Base-by-base conservation (phyloP, 768 basidiomycete species). In the Daedalea quercina region DNA sequence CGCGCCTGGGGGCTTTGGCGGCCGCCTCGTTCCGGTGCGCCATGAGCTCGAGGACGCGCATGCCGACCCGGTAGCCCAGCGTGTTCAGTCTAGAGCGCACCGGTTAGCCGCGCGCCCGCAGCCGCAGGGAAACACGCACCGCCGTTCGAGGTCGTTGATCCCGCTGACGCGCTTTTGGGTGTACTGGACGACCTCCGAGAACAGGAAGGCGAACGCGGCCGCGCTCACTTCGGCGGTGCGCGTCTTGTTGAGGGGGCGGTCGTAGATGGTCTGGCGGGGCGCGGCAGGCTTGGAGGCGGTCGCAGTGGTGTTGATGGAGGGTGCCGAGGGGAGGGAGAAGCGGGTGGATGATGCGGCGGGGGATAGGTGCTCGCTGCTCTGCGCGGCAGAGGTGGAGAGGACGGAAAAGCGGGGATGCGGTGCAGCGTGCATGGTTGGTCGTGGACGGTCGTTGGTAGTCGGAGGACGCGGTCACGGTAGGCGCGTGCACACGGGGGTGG, bases 151-250 rank as follows among this genome's bases (percentile, higher is more conserved):
- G 69, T 98, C 96, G 66, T 90, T 88, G 57, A 99, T 94, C 7
- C 94, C 95, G 61, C 81, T 82, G 48, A 97, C 95, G 49, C 93
- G 82, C 63, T 91, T 94, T 72, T 98, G 96, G 1, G 92, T 95
- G 70, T 98, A 98, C 67, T 94, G 87, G 1, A 99, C 86, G 12
- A 94, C 76, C 70, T 98, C 94, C 3, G 89, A 88, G 69, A 97
- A 94, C 53, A 98, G 76, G 65, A 96, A 98, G 0, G 87, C 68
- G 65, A 91, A 94, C 0, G 93, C 87, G 2, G 85, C 78, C 3
- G 84, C 75, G 15, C 89, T 87, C 48, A 95, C 90, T 65, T 98
- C 95, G 23, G 84, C 70, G 12, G 81, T 77, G 41, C 90, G 82
- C 1, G 90, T 84, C 75, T 94, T 95, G 75, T 89, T 92, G 59